Evolutionary conservation across 371 early-diverging fungal species (phyloP), one percentile per base, ranked within the genome.

Genomic region (Syncephalastrum racemosum): DNA sequence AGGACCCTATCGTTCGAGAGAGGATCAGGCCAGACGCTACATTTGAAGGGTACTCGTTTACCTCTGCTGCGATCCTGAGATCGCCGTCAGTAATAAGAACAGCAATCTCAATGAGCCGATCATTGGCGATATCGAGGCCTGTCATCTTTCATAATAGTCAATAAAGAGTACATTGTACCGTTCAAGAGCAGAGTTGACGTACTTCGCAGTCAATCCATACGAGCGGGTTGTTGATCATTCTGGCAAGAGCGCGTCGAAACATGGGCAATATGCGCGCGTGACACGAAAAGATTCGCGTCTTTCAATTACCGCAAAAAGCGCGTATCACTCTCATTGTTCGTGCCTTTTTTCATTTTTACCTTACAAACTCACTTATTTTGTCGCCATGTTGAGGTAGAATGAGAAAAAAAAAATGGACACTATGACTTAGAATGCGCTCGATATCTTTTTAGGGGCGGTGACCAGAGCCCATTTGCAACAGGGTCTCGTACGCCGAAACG

Each of bases 161-260:
- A 43, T 40, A 48, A 48, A 4, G 16, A 12, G 23, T 8, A 10
- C 4, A 42, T 20, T 1, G n/a, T 46, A 20, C 7, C 4, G 4
- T 23, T 24, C 23, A 39, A 16, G 2, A 15, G 4, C 19, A 14
- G n/a, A 8, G 7, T 19, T 19, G 10, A 39, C 46, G 20, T 67
- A 80, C 86, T 70, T 93, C 94, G 62, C 93, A 90, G 64, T 95
- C 95, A 58, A 95, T 88, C 95, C 95, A 95, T 25, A 95, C 91
- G 41, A 95, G 75, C 23, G 90, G 87, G 44, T 66, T 59, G 19
- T 67, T 67, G 15, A 77, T 71, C 73, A 73, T 71, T 48, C 48
- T 70, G 36, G 36, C 12, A 10, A 31, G 12, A 31, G 36, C 36
- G 2, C 36, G 36, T 31, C 36, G 36, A 31, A 31, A 31, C 36